Percentiles rank a stretch among this genome's conserved stretches.
Conservation (phyloP, 129 eudicot species). For the Flaveria trinervia region DNA sequence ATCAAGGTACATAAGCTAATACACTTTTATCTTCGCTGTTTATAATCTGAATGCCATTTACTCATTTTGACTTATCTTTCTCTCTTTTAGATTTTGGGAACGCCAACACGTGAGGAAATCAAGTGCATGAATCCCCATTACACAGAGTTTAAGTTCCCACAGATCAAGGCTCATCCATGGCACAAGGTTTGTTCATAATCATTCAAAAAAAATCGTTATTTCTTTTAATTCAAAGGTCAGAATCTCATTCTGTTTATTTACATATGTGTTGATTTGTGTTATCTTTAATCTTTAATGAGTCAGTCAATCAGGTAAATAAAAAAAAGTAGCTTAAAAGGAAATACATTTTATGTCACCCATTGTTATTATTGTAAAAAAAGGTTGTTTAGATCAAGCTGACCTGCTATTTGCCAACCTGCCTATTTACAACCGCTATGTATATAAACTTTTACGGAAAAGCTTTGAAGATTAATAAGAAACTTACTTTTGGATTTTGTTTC, state of each 20-base stretch:
- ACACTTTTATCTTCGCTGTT: neutral
- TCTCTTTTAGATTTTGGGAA: constrained; percentile 66
- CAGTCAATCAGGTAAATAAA: neutral
- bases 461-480: neutral
- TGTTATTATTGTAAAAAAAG: neutral
- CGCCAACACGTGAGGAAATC: constrained; percentile 97
- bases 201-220: neutral
- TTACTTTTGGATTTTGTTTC: constrained; percentile 23
- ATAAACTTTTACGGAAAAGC: no score
- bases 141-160: constrained; percentile 91
- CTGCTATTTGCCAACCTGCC: neutral
- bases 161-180: constrained; percentile 99
- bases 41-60: neutral
- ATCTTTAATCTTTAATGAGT: neutral
- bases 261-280: neutral
- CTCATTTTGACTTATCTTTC: neutral
- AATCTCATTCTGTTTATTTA: neutral
- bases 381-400: neutral
- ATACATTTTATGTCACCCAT: neutral
- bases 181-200: constrained; percentile 66
- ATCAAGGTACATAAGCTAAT: constrained; percentile 55
- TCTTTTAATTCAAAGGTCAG: neutral
- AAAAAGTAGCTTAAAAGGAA: neutral
- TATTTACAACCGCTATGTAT: neutral
- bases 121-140: constrained; percentile 99